Conservation (phyloP, 116 monocot species). For the Iris pallida region DNA sequence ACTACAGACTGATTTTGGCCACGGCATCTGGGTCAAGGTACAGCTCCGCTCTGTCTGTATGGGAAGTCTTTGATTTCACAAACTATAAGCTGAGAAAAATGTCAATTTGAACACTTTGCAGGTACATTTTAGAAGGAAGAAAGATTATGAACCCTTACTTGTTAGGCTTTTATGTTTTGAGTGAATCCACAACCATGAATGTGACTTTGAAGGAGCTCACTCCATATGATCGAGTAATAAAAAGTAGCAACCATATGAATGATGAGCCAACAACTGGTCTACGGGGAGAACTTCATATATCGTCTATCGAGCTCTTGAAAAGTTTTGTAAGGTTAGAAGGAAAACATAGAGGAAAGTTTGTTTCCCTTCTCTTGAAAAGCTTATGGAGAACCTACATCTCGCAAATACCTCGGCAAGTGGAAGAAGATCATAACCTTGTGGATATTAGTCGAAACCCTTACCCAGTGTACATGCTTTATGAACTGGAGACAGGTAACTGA, state of each 20-base stretch:
- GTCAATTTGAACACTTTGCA: constrained; percentile 4
- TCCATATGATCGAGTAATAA: neutral
- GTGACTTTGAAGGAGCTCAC: constrained; percentile 17
- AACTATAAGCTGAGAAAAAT: no score
- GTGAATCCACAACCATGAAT: constrained; percentile 29
- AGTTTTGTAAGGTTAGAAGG: constrained; percentile 22
- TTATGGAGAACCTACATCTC: constrained; percentile 30
- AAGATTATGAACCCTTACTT: constrained; percentile 40
- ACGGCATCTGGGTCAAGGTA: constrained; percentile 34
- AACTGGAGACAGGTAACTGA: constrained; percentile 18
- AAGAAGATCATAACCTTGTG: neutral
- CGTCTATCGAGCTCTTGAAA: constrained; percentile 15
- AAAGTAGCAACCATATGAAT: neutral
- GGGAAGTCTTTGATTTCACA: no score
- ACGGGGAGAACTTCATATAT: constrained; percentile 22
- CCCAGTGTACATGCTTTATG: constrained; percentile 18
- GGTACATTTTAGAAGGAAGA: constrained; percentile 35
- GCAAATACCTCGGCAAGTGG: constrained; percentile 9
- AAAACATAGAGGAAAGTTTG: constrained; percentile 10
- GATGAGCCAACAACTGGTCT: constrained; percentile 6
- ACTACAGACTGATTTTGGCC: constrained; percentile 25
- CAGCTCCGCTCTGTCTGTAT: no score
- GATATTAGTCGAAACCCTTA: constrained; percentile 1
- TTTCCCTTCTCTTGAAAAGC: constrained; percentile 25
- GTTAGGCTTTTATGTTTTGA: constrained; percentile 20